Conservation (phyloP, 1,139 yeast species). For the Yamadazyma epiphylla region DNA sequence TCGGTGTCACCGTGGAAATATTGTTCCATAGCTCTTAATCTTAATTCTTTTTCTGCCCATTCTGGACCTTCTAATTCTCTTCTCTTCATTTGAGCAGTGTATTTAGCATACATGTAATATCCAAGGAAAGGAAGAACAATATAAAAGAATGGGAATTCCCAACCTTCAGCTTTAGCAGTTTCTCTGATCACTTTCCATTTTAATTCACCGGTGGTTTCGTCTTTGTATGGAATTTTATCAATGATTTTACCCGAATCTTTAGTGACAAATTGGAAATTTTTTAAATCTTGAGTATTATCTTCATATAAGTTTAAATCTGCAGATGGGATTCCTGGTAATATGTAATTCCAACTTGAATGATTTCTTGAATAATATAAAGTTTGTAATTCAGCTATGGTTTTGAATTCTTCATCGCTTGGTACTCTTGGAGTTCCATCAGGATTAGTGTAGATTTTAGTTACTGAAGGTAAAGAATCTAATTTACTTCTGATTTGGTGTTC, state of each 20-base stretch:
- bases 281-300: conserved; percentile 63
- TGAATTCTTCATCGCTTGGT: conserved; percentile 69
- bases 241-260: conserved; percentile 66
- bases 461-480: conserved; percentile 49
- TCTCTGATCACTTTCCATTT: conserved; percentile 79
- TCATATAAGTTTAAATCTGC: conserved; percentile 57
- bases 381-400: conserved; percentile 71
- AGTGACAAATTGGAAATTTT: conserved; percentile 55
- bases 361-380: conserved; percentile 57
- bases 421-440: conserved; percentile 75
- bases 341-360: conserved; percentile 58
- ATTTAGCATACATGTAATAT: conserved; percentile 42
- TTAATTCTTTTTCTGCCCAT: conserved; percentile 84
- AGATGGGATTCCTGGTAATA: conserved; percentile 49
- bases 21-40: conserved; percentile 73
- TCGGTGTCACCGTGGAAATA: conserved; percentile 59
- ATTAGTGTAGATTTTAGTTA: conserved; percentile 62
- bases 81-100: conserved; percentile 42
- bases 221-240: conserved; percentile 83
- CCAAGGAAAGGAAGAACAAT: conserved; percentile 62
- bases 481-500: conserved; percentile 43
- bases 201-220: conserved; percentile 71
- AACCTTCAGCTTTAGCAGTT: conserved; percentile 73
- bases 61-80: conserved; percentile 50
- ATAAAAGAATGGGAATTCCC: conserved; percentile 76